Percentiles rank a stretch among this genome's conserved stretches.
Conservation (phyloP, 768 basidiomycete species). For the Xerocomellus intermedius region DNA sequence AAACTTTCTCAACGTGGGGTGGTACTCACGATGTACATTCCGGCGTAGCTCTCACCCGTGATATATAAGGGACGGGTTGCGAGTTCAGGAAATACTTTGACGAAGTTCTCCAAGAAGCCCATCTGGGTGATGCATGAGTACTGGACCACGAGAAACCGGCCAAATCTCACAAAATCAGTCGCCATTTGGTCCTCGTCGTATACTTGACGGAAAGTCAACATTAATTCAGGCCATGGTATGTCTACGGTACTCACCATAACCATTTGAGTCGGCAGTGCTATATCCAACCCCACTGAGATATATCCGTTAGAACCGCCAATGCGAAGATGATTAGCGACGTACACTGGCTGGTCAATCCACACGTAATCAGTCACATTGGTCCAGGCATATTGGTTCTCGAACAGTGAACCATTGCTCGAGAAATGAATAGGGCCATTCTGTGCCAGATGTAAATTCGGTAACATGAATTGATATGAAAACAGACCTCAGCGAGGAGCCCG, state of each 20-base stretch:
- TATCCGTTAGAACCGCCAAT: neutral
- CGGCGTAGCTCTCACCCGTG: conserved; percentile 75
- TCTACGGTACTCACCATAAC: conserved; percentile 48
- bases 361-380: conserved; percentile 60
- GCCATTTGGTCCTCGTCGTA: conserved; percentile 67
- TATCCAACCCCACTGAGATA: conserved; percentile 54
- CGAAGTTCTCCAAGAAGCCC: conserved; percentile 68
- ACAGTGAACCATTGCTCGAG: conserved; percentile 46
- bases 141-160: neutral
- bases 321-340: conserved; percentile 12
- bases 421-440: conserved; percentile 73
- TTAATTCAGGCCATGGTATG: neutral
- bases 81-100: conserved; percentile 71
- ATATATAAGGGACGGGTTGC: conserved; percentile 64
- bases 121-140: conserved; percentile 41
- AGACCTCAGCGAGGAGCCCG: conserved; percentile 64
- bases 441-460: neutral
- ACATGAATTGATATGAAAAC: conserved; percentile 11
- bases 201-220: conserved; percentile 34
- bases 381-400: conserved; percentile 57
- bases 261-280: conserved; percentile 59
- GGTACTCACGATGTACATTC: conserved; percentile 59
- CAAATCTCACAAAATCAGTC: conserved; percentile 41
- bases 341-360: conserved; percentile 75
- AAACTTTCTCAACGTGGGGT: neutral